phyloP scores from a whole-genome alignment of 1,139 yeast species.

The Wickerhamomyces sp. region DNA sequence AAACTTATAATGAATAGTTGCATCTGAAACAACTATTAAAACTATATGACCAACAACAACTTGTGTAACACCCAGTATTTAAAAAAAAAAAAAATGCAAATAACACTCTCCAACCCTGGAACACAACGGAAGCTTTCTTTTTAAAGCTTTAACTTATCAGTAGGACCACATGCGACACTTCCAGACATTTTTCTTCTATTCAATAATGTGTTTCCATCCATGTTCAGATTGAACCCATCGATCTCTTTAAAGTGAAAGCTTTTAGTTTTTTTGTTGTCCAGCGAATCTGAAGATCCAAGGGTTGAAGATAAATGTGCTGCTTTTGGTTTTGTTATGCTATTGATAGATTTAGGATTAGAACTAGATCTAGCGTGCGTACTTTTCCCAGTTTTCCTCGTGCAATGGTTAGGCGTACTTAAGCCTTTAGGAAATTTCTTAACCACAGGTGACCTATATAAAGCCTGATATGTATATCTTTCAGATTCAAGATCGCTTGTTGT shows the following conservation, averaged over 20 bases:
- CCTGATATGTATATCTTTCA: slow-evolving; percentile 12
- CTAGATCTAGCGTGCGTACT: not conserved
- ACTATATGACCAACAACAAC: too few relatives aligned
- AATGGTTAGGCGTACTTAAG: slow-evolving; percentile 5
- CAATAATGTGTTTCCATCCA: slow-evolving; percentile 56
- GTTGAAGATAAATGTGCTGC: not conserved
- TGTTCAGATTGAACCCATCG: slow-evolving; percentile 43
- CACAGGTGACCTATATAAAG: slow-evolving; percentile 13
- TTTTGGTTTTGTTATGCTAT: not conserved
- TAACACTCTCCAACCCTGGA: not conserved
- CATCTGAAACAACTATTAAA: not conserved
- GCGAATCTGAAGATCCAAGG: not conserved
- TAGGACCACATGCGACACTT: slow-evolving; percentile 12
- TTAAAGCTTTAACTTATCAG: too few relatives aligned
- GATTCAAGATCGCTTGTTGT: slow-evolving; percentile 17
- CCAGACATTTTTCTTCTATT: slow-evolving; percentile 42
- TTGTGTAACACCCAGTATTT: not conserved
- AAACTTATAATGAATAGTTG: not conserved
- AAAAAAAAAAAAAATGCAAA: not conserved
- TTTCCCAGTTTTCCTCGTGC: slow-evolving; percentile 1
- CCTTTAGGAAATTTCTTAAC: slow-evolving; percentile 9
- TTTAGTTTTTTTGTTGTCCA: not conserved
- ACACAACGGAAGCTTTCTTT: not conserved
- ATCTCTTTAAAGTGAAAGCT: slow-evolving; percentile 13
- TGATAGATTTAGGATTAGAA: not conserved